Conservation (phyloP, 2,329 filamentous ascomycete genomes). For the Ophiostoma novo-ulmi region DNA sequence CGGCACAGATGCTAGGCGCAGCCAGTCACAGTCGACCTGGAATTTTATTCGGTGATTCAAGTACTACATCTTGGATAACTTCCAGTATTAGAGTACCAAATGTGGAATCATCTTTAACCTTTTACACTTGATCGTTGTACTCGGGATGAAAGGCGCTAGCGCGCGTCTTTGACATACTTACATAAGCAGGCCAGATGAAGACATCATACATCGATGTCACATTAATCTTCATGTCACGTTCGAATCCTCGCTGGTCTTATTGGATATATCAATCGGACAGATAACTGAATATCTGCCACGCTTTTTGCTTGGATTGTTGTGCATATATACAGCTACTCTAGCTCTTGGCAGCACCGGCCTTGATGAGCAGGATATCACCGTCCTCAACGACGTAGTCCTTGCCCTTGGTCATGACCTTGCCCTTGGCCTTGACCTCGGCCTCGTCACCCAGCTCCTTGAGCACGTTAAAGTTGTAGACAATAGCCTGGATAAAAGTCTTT, state of each 20-base stretch:
- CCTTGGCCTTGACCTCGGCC: constrained; percentile 76
- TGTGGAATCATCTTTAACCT: background rate
- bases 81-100: too few species aligned
- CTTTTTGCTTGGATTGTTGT: background rate
- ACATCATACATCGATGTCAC: too few species aligned
- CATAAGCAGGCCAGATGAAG: background rate
- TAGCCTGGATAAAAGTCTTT: constrained; percentile 97
- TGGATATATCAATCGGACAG: background rate
- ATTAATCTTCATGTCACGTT: too few species aligned
- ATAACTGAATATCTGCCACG: constrained; percentile 13
- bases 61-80: background rate
- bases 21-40: background rate
- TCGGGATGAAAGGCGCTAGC: background rate
- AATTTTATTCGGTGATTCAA: too few species aligned
- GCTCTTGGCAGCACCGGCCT: constrained; percentile 76
- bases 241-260: background rate
- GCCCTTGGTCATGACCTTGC: constrained; percentile 97
- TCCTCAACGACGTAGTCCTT: constrained; percentile 93
- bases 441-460: constrained; percentile 88
- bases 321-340: constrained; percentile 34
- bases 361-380: constrained; percentile 79
- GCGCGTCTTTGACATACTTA: background rate
- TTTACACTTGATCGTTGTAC: background rate
- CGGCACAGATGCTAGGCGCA: background rate
- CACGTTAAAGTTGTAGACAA: constrained; percentile 83